A percentile compares a stretch with the other conserved stretches of the same genome.
Evolutionary conservation across 2,329 filamentous ascomycete species (phyloP).

Genomic region (Cryphonectria japonica): DNA sequence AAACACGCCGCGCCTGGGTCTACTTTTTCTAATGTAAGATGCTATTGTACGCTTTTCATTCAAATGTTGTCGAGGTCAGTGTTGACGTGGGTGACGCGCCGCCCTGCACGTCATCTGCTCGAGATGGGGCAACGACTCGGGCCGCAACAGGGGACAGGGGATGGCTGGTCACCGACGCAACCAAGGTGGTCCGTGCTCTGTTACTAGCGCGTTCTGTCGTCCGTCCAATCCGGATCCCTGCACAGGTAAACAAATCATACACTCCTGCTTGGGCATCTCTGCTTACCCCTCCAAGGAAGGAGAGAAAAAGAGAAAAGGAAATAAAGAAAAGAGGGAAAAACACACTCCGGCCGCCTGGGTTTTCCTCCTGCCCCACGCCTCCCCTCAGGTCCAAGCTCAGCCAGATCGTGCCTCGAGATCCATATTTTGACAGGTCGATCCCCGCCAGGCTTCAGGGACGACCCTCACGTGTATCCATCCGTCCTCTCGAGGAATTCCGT

Average conservation of each 20-base stretch:
- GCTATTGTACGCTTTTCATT: neutral
- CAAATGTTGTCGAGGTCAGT: slow-evolving; percentile 2
- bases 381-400: neutral
- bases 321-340: neutral
- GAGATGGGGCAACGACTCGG: slow-evolving; percentile 9
- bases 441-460: slow-evolving; percentile 22
- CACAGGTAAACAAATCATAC: slow-evolving; percentile 13
- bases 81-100: slow-evolving; percentile 26
- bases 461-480: slow-evolving; percentile 21
- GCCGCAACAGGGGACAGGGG: slow-evolving; percentile 9
- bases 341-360: neutral
- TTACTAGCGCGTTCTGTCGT: slow-evolving; percentile 6
- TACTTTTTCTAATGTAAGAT: neutral
- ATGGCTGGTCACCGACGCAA: slow-evolving; percentile 24
- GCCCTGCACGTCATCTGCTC: slow-evolving; percentile 13
- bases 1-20: neutral
- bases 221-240: slow-evolving; percentile 8
- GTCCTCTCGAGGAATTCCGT: neutral
- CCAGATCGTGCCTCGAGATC: neutral
- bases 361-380: slow-evolving; percentile 17
- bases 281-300: slow-evolving; percentile 6
- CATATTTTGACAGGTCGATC: slow-evolving; percentile 13
- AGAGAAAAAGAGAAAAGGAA: neutral
- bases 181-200: slow-evolving; percentile 25
- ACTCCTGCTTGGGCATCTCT: slow-evolving; percentile 2